phyloP scores from a whole-genome alignment of 306 rosid genomes.

The Calophaca sinica region DNA sequence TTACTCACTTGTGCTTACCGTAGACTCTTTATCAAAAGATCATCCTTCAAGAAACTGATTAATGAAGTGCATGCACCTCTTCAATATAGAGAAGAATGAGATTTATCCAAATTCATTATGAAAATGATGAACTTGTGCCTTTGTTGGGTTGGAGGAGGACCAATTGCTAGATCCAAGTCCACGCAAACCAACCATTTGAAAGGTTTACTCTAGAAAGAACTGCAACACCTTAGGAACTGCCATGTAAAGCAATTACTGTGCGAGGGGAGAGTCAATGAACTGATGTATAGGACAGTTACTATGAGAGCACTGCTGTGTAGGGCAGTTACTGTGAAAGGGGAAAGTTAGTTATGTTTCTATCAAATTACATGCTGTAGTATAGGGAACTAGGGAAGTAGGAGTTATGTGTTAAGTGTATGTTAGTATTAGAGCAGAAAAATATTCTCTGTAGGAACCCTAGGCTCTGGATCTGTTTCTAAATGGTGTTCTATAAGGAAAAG shows the following conservation, averaged over 20 bases:
- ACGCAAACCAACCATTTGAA: background rate
- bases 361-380: too few relatives aligned
- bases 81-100: constrained; percentile 22
- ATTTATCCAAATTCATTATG: background rate
- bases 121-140: background rate
- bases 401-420: too few relatives aligned
- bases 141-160: background rate
- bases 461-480: too few relatives aligned
- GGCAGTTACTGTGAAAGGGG: background rate
- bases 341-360: background rate
- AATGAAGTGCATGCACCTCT: constrained; percentile 14
- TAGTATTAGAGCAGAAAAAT: too few relatives aligned
- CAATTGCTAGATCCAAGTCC: background rate
- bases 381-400: too few relatives aligned
- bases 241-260: background rate
- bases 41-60: background rate
- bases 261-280: background rate
- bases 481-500: too few relatives aligned
- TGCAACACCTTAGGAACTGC: background rate
- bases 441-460: too few relatives aligned
- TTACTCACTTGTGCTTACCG: background rate
- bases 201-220: background rate
- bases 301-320: background rate
- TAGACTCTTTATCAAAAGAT: background rate
- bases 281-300: background rate